phyloP scores from a whole-genome alignment of 305 asterid species.

The Solanum hybrid region DNA sequence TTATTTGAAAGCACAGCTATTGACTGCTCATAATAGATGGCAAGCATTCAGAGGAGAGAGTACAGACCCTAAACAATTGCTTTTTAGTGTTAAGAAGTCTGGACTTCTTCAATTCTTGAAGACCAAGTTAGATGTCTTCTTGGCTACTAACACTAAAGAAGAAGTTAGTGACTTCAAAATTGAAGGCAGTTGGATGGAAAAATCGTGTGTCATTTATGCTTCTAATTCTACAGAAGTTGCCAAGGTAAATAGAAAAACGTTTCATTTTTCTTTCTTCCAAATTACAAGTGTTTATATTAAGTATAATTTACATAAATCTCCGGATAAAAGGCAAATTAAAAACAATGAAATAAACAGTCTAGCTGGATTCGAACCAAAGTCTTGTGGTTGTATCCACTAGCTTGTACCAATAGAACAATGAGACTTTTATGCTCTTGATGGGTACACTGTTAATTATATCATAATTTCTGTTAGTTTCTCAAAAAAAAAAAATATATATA shows the following conservation, averaged over 20 bases:
- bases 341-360: not conserved
- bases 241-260: conserved; percentile 27
- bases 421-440: not conserved
- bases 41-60: conserved; percentile 55
- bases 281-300: not conserved
- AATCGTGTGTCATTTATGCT: conserved; percentile 39
- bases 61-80: conserved; percentile 27
- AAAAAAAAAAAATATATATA: no score
- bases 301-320: not conserved
- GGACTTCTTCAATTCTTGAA: conserved; percentile 30
- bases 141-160: conserved; percentile 38
- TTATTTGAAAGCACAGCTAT: conserved; percentile 19
- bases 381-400: not conserved
- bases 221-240: conserved; percentile 48
- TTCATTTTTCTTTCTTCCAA: not conserved
- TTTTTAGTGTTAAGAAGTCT: conserved; percentile 52
- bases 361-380: not conserved
- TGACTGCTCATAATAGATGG: conserved; percentile 55
- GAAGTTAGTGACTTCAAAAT: conserved; percentile 44
- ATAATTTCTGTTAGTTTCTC: not conserved
- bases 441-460: not conserved
- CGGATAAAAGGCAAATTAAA: not conserved
- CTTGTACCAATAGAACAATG: not conserved
- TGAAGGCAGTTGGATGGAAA: conserved; percentile 55
- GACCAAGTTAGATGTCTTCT: conserved; percentile 54